A percentile compares a stretch with the other conserved stretches of the same genome.
These are phyloP conservation scores for Orbilia quercus DNA, from an alignment of 2,329 filamentous ascomycete genomes.

Conservation along the genomic window DNA sequence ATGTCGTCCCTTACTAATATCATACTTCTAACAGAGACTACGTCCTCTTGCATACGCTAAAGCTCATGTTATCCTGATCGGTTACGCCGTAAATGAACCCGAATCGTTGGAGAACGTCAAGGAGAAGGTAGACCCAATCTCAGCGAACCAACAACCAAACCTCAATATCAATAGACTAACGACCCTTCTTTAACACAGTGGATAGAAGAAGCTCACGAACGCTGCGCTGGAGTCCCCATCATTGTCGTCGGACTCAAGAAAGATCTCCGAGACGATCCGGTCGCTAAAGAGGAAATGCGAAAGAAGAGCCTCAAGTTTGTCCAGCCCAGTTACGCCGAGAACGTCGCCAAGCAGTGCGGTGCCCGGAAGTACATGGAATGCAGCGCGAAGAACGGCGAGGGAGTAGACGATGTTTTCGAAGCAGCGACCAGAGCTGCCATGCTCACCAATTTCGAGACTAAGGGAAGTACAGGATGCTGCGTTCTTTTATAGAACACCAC, in stretches of 20 bases:
- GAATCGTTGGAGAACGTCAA: slow-evolving; percentile 98
- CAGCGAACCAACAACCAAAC: background rate
- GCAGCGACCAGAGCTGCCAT: slow-evolving; percentile 93
- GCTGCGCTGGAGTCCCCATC: slow-evolving; percentile 90
- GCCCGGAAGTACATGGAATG: slow-evolving; percentile 97
- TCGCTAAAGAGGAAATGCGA: slow-evolving; percentile 96
- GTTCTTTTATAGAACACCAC: slow-evolving; percentile 77
- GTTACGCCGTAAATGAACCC: slow-evolving; percentile 92
- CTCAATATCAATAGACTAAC: slow-evolving; percentile 13
- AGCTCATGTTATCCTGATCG: slow-evolving; percentile 96
- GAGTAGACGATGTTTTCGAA: slow-evolving; percentile 98
- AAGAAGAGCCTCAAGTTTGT: slow-evolving; percentile 92
- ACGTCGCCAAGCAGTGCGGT: slow-evolving; percentile 84
- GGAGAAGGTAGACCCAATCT: slow-evolving; percentile 76
- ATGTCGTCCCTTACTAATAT: slow-evolving; percentile 3
- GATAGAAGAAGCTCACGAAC: slow-evolving; percentile 93
- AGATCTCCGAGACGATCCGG: slow-evolving; percentile 92
- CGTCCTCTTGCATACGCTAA: slow-evolving; percentile 95
- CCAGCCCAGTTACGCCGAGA: slow-evolving; percentile 82
- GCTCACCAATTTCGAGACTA: slow-evolving; percentile 80
- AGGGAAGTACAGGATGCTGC: slow-evolving; percentile 84
- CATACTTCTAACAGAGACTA: slow-evolving; percentile 69
- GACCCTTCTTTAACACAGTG: slow-evolving; percentile 70
- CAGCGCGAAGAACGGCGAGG: slow-evolving; percentile 92
- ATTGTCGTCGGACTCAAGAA: slow-evolving; percentile 98